A percentile compares a stretch with the other conserved stretches of the same genome.
Conservation (phyloP, 805 yeast genomes). For the Kuraishia molischiana region DNA sequence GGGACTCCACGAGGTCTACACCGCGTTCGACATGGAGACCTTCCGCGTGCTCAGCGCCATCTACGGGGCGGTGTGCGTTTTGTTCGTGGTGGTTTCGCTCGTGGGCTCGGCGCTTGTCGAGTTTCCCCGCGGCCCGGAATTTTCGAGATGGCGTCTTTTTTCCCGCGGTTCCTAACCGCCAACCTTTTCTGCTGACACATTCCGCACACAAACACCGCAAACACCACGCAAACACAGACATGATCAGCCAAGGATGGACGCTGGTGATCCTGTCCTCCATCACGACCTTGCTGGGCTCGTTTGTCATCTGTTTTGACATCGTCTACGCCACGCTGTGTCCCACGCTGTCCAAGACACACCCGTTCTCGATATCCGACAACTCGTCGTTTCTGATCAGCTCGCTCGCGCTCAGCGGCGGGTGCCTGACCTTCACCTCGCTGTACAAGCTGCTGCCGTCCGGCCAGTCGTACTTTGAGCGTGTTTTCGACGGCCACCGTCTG, state of each 20-base stretch:
- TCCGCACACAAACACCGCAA: no score
- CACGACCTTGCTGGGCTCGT: conserved; percentile 66
- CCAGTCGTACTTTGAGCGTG: conserved; percentile 27
- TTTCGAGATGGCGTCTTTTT: no score
- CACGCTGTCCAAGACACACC: conserved; percentile 24
- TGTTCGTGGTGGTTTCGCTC: conserved; percentile 34
- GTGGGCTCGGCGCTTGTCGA: conserved; percentile 21
- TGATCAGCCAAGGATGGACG: conserved; percentile 53
- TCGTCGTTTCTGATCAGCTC: conserved; percentile 63
- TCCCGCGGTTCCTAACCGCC: no score
- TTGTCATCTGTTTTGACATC: conserved; percentile 52
- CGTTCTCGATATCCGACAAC: conserved; percentile 48
- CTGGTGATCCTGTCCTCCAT: conserved; percentile 56
- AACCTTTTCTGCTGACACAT: no score
- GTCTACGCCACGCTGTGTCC: conserved; percentile 37
- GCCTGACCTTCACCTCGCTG: conserved; percentile 69
- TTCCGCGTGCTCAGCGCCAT: conserved; percentile 56
- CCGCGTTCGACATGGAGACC: conserved; percentile 37
- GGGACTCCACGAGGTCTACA: conserved; percentile 43
- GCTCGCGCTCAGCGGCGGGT: conserved; percentile 73
- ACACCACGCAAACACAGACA: no score
- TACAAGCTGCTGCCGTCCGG: conserved; percentile 72
- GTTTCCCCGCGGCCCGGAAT: conserved; percentile 12
- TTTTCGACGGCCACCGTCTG: conserved; percentile 17
- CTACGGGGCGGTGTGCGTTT: conserved; percentile 43